These are phyloP conservation scores for Craterostigma plantagineum DNA, from an alignment of 257 asterid species.

Conservation along the genomic window DNA sequence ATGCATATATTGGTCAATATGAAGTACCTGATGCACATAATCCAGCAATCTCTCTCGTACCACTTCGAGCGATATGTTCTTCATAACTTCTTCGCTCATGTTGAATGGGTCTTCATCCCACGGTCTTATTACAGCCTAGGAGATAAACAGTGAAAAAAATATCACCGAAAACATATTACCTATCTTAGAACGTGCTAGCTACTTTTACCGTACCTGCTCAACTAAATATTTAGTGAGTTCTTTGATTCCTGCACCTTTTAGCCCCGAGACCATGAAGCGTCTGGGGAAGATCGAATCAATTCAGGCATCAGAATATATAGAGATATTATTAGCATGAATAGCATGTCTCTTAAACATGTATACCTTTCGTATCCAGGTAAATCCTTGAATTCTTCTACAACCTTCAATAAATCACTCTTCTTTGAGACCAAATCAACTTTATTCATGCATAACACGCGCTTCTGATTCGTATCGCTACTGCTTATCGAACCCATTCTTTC, in stretches of 20 bases:
- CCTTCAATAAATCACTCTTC: slow-evolving; percentile 60
- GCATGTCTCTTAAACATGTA: slow-evolving; percentile 7
- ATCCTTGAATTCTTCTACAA: slow-evolving; percentile 55
- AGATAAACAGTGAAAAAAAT: slow-evolving; percentile 6
- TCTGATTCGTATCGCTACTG: slow-evolving; percentile 35
- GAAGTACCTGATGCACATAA: slow-evolving; percentile 71
- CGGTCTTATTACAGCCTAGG: slow-evolving; percentile 67
- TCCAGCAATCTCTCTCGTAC: slow-evolving; percentile 75
- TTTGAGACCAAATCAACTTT: slow-evolving; percentile 74
- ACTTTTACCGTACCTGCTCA: slow-evolving; percentile 33
- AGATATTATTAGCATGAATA: too few relatives aligned
- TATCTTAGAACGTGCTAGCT: too few relatives aligned
- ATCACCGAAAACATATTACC: background rate
- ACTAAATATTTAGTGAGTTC: slow-evolving; percentile 52
- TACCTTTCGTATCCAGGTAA: slow-evolving; percentile 84
- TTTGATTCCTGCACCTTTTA: slow-evolving; percentile 81
- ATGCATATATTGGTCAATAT: too few relatives aligned
- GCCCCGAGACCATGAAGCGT: slow-evolving; percentile 71
- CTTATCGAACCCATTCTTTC: slow-evolving; percentile 65
- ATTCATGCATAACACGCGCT: slow-evolving; percentile 73
- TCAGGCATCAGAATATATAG: too few relatives aligned
- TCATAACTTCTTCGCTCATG: slow-evolving; percentile 86
- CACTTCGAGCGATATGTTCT: slow-evolving; percentile 75
- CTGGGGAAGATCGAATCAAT: slow-evolving; percentile 18
- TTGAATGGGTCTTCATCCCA: slow-evolving; percentile 94